Percentiles rank a stretch among this genome's conserved stretches.
phyloP scores from a whole-genome alignment of 2,329 filamentous ascomycete species.

The Pseudopithomyces chartarum region DNA sequence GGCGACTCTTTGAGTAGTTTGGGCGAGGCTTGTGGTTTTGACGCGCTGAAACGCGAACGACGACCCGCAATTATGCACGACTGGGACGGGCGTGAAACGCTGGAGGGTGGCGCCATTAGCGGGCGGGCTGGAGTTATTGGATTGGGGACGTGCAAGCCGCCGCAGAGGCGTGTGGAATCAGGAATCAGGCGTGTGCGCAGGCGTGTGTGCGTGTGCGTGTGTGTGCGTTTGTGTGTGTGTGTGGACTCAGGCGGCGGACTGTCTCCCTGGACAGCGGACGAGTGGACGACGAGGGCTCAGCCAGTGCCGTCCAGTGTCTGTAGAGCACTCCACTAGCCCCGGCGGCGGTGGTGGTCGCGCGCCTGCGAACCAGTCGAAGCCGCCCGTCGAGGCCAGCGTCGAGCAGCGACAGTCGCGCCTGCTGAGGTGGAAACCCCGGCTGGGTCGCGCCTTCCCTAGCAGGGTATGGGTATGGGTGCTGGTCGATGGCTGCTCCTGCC shows the following conservation, averaged over 20 bases:
- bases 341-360: background rate
- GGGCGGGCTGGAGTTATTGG: too few relatives aligned
- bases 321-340: too few relatives aligned
- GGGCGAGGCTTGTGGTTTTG: background rate
- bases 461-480: too few relatives aligned
- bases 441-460: background rate
- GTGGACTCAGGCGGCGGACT: slow-evolving; percentile 20
- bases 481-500: slow-evolving; percentile 9
- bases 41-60: slow-evolving; percentile 14
- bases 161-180: too few relatives aligned
- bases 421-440: background rate
- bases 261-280: too few relatives aligned
- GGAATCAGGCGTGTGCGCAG: too few relatives aligned
- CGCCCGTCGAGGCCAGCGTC: background rate
- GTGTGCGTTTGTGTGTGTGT: slow-evolving; percentile 36
- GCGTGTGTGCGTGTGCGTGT: too few relatives aligned
- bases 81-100: slow-evolving; percentile 32
- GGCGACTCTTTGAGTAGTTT: background rate
- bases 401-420: background rate
- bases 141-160: too few relatives aligned
- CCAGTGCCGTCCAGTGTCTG: too few relatives aligned
- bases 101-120: slow-evolving; percentile 24
- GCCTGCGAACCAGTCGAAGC: background rate
- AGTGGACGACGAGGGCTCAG: background rate
- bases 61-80: slow-evolving; percentile 13